Evolutionary conservation across 352 stramenopile genomes (phyloP).

Genomic region (Pythium dissotocum): DNA sequence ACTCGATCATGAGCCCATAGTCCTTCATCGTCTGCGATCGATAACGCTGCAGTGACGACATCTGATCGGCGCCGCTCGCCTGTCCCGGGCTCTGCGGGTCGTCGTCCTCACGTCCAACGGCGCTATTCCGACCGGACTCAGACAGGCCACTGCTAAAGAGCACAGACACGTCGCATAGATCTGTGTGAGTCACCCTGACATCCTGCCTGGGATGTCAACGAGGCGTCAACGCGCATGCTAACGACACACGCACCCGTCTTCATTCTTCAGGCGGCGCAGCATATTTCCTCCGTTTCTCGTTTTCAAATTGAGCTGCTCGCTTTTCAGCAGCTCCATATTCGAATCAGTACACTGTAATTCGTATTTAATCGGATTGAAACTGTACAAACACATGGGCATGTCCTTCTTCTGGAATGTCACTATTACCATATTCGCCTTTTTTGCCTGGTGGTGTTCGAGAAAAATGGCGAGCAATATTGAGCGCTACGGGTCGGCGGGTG

Average conservation of each 20-base stretch:
- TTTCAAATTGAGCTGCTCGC: conserved; percentile 6
- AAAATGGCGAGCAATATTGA: conserved; percentile 67
- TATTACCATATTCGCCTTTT: neutral
- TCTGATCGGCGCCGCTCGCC: conserved; percentile 43
- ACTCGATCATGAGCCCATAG: conserved; percentile 97
- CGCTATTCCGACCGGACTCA: conserved; percentile 16
- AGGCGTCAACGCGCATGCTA: neutral
- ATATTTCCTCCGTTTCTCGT: conserved; percentile 31
- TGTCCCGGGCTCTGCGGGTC: conserved; percentile 18
- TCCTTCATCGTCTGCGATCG: conserved; percentile 90
- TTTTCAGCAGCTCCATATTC: neutral
- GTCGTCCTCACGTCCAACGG: conserved; percentile 11
- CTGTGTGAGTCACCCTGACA: neutral
- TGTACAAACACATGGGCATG: conserved; percentile 5
- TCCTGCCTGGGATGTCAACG: neutral
- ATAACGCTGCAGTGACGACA: conserved; percentile 85
- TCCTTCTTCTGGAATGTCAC: conserved; percentile 20
- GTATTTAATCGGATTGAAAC: conserved; percentile 31
- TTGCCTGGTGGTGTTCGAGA: neutral
- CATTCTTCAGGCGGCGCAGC: conserved; percentile 68
- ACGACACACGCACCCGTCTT: conserved; percentile 44
- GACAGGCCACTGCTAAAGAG: conserved; percentile 7
- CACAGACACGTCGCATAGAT: conserved; percentile 8
- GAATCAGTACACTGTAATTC: conserved; percentile 7
- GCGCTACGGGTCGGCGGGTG: conserved; percentile 85